Conservation (phyloP, 2,329 filamentous ascomycete genomes). For the Fragosphaeria purpurea region DNA sequence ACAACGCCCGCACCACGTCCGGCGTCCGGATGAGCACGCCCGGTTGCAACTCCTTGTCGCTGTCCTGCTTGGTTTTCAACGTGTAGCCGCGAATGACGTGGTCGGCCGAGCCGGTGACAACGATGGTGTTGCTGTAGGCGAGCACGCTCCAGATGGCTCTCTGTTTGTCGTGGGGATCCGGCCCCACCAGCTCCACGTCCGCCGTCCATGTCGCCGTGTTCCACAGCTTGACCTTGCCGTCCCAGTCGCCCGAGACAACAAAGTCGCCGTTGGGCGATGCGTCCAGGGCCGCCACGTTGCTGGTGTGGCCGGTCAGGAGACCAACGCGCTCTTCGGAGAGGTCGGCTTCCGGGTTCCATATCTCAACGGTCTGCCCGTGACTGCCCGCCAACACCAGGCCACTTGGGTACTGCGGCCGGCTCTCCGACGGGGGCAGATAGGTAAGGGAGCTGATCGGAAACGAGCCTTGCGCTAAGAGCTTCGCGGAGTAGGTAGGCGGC, state of each 20-base stretch:
- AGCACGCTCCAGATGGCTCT: conserved; percentile 81
- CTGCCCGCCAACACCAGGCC: conserved; percentile 82
- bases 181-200: conserved; percentile 56
- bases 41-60: conserved; percentile 43
- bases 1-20: conserved; percentile 82
- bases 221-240: conserved; percentile 81
- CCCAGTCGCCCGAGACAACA: conserved; percentile 90
- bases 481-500: conserved; percentile 64
- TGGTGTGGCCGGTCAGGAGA: conserved; percentile 72
- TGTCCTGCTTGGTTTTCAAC: conserved; percentile 39
- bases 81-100: conserved; percentile 79
- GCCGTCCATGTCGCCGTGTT: conserved; percentile 75
- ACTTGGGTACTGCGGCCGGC: conserved; percentile 49
- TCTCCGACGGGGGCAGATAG: conserved; percentile 55
- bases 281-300: conserved; percentile 83
- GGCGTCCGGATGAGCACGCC: conserved; percentile 51
- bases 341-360: conserved; percentile 58
- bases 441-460: conserved; percentile 82
- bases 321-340: conserved; percentile 72
- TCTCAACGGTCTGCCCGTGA: conserved; percentile 87
- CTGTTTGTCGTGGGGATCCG: conserved; percentile 21
- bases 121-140: conserved; percentile 65
- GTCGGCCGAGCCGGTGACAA: conserved; percentile 90
- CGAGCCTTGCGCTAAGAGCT: conserved; percentile 68
- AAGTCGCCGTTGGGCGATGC: conserved; percentile 61